Evolutionary conservation across 495 filamentous ascomycete genomes (phyloP).

Genomic region (Aspergillus sclerotioniger): DNA sequence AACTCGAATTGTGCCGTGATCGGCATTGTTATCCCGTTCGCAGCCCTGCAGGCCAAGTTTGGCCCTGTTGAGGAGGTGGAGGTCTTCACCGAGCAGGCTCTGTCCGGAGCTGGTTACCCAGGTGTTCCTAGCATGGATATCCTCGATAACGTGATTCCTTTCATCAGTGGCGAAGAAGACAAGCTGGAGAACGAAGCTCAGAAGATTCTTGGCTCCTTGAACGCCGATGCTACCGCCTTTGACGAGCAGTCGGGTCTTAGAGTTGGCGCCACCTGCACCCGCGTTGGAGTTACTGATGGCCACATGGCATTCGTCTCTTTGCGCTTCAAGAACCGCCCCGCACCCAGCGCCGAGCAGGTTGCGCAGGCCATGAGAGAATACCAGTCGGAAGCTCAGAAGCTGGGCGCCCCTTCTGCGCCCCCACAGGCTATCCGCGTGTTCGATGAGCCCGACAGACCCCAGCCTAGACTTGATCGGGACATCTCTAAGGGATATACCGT

Average conservation of each 20-base stretch:
- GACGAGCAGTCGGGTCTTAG: conserved; percentile 59
- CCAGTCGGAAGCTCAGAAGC: conserved; percentile 67
- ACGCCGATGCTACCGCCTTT: conserved; percentile 63
- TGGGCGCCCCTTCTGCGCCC: conserved; percentile 78
- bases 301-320: conserved; percentile 82
- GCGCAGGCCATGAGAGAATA: conserved; percentile 69
- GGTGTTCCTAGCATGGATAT: conserved; percentile 74
- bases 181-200: conserved; percentile 83
- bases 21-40: conserved; percentile 84
- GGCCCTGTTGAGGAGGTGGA: conserved; percentile 71
- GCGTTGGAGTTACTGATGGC: conserved; percentile 80
- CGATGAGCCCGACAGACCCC: conserved; percentile 76
- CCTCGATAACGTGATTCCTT: conserved; percentile 82
- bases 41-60: conserved; percentile 73
- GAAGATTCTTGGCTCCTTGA: conserved; percentile 76
- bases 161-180: conserved; percentile 84
- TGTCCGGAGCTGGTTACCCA: conserved; percentile 85
- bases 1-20: conserved; percentile 93
- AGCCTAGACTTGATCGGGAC: conserved; percentile 80
- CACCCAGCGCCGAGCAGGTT: conserved; percentile 62
- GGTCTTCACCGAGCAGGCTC: conserved; percentile 84
- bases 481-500: conserved; percentile 74
- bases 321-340: conserved; percentile 58
- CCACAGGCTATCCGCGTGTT: conserved; percentile 70
- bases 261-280: conserved; percentile 77